Evolutionary conservation across 495 filamentous ascomycete species (phyloP).

Genomic region (Lasiosphaeria miniovina): DNA sequence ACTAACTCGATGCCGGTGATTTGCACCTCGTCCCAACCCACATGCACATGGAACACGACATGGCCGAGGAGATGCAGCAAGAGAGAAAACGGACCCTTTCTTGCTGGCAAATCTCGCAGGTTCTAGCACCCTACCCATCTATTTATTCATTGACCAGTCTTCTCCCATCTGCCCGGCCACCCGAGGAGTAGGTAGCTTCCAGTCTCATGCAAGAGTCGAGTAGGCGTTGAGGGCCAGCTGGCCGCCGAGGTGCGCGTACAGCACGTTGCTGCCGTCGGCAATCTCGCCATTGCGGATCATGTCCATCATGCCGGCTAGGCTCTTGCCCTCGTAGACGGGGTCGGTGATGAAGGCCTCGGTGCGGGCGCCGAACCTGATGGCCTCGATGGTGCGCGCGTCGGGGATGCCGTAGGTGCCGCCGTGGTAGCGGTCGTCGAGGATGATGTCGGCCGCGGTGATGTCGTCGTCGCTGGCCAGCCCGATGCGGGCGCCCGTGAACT

Average conservation of each 20-base stretch:
- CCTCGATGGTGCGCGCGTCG: slow-evolving; percentile 54
- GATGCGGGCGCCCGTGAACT: slow-evolving; percentile 54
- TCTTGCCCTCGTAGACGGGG: slow-evolving; percentile 68
- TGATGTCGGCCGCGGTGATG: slow-evolving; percentile 54
- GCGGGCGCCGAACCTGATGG: slow-evolving; percentile 57
- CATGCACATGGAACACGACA: no score
- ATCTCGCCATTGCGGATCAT: slow-evolving; percentile 58
- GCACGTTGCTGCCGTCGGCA: slow-evolving; percentile 48
- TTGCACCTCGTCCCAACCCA: no score
- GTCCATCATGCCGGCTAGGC: slow-evolving; percentile 62
- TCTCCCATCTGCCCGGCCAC: no score
- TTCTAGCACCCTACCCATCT: no score
- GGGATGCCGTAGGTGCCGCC: slow-evolving; percentile 60
- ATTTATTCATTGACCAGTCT: no score
- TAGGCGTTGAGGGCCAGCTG: slow-evolving; percentile 63
- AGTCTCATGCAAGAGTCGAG: slow-evolving; percentile 18
- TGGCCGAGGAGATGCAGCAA: no score
- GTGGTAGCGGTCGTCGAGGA: slow-evolving; percentile 60
- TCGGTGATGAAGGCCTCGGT: slow-evolving; percentile 67
- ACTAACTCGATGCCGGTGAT: no score
- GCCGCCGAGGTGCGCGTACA: slow-evolving; percentile 65
- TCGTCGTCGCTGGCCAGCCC: slow-evolving; percentile 48
- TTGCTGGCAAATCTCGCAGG: no score
- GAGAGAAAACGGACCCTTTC: no score
- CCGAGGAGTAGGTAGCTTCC: not conserved